Evolutionary conservation across 257 asterid species (phyloP).

Genomic region (Prunella vulgaris): DNA sequence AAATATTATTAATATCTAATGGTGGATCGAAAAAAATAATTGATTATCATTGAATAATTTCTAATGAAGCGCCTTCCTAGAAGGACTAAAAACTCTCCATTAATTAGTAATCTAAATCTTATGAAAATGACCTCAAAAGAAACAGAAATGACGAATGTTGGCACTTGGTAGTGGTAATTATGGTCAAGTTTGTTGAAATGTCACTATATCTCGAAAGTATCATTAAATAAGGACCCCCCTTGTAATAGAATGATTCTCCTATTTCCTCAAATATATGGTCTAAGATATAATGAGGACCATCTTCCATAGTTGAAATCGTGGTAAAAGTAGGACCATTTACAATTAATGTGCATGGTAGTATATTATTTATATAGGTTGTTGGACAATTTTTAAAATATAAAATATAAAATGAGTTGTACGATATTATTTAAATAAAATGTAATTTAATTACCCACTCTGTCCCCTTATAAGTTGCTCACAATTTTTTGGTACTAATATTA

Average conservation of each 20-base stretch:
- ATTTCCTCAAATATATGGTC: too few relatives aligned
- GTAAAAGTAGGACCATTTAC: not conserved
- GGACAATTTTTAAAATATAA: not conserved
- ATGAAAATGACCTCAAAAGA: not conserved
- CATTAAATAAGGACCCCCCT: not conserved
- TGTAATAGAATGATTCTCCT: not conserved
- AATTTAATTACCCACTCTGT: too few relatives aligned
- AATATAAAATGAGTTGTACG: not conserved
- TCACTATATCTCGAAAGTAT: not conserved
- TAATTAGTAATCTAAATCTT: not conserved
- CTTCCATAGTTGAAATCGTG: not conserved
- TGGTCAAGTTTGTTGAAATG: not conserved
- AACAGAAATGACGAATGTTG: not conserved
- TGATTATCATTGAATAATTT: too few relatives aligned
- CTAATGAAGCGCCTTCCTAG: too few relatives aligned
- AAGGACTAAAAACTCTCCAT: too few relatives aligned
- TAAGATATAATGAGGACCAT: not conserved
- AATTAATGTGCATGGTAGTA: too few relatives aligned
- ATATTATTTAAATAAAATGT: too few relatives aligned
- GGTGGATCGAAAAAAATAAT: too few relatives aligned
- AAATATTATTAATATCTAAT: too few relatives aligned
- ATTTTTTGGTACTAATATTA: too few relatives aligned
- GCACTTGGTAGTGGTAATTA: too few relatives aligned
- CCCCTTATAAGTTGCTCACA: too few relatives aligned
- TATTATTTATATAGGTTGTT: not conserved